Base-by-base conservation (phyloP, 805 yeast genomes). In the Barnettozyma siamensis region DNA sequence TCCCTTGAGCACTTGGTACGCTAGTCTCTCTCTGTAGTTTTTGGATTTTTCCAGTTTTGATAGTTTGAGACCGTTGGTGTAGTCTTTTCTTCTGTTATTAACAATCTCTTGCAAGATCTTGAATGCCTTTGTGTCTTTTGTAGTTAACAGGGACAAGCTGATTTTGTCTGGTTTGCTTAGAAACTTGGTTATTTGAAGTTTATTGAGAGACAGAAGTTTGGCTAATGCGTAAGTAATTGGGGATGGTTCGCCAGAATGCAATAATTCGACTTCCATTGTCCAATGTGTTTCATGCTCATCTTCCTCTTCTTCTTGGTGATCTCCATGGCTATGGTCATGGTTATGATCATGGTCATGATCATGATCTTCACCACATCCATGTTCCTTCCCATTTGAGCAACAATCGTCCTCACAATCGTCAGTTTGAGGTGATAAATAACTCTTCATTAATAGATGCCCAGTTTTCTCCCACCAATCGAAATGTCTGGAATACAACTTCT, bases 391-490 rank as follows among this genome's bases (percentile, higher is more conserved):
- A 19, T 41, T 46, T 28, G 48, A 42, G 31, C 52, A 41, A 7
- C 42, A 56, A n/a, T 51, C 55, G 11, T 38, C 42, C 35, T 45
- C 33, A 30, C 31, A 33, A 13, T 48, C 55, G 17, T 47, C 43
- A 33, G 35, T 32, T 9, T 46, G 41, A 17, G 45, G 48, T 31
- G 42, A 46, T 11, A 38, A 21, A 11, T 31, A 37, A 2, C 47
- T 51, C 29, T 44, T 44, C 33, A 51, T 48, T 13, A 66, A 35
- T 15, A 61, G 67, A 46, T 67, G 71, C 5, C 78, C 78, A 16
- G 63, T 55, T 11, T 56, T 59, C 24, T 70, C 73, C 64, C 75
- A 72, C 80, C 79, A 78, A 15, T 62, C 60, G 16, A 75, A 46
- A 40, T 67, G 70, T 33, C 55, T 51, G 7, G 67, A 62, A 29